Evolutionary conservation across 1,284 basidiomycete genomes (phyloP).

Genomic region (Microbotryum saponariae): DNA sequence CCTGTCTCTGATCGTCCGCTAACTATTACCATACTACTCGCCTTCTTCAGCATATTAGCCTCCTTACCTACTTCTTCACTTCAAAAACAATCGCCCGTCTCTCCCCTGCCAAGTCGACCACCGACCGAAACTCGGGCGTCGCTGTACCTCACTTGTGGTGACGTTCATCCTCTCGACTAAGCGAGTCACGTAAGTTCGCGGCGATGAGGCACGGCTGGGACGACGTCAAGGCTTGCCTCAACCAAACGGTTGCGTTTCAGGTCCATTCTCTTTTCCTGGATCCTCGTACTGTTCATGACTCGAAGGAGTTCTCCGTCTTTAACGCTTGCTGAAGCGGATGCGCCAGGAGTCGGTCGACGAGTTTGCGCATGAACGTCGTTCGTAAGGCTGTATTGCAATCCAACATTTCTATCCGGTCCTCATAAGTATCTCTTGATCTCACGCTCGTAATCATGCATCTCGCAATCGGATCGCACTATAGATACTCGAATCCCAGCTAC

Average conservation of each 20-base stretch:
- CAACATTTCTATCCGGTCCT: too few relatives aligned
- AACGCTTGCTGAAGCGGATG: too few relatives aligned
- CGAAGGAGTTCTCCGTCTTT: slow-evolving; percentile 17
- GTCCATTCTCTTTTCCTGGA: slow-evolving; percentile 49
- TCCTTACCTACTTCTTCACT: slow-evolving; percentile 90
- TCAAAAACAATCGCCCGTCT: slow-evolving; percentile 55
- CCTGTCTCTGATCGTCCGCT: too few relatives aligned
- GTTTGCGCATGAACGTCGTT: too few relatives aligned
- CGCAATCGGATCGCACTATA: too few relatives aligned
- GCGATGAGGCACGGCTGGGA: slow-evolving; percentile 82
- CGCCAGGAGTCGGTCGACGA: too few relatives aligned
- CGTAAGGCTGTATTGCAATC: too few relatives aligned
- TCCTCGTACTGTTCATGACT: slow-evolving; percentile 66
- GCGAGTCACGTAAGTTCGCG: slow-evolving; percentile 69
- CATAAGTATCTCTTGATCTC: too few relatives aligned
- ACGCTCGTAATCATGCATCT: too few relatives aligned
- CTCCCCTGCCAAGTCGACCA: slow-evolving; percentile 75
- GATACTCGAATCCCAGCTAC: too few relatives aligned
- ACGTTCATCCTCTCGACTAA: slow-evolving; percentile 88
- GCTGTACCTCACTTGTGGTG: slow-evolving; percentile 80
- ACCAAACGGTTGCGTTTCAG: slow-evolving; percentile 33
- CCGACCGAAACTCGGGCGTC: slow-evolving; percentile 85
- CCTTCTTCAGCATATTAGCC: slow-evolving; percentile 61
- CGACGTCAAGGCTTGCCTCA: slow-evolving; percentile 70
- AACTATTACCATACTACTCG: slow-evolving; percentile 46